Evolutionary conservation across 768 basidiomycete species (phyloP).

Genomic region (Phlegmacium glaucopus): DNA sequence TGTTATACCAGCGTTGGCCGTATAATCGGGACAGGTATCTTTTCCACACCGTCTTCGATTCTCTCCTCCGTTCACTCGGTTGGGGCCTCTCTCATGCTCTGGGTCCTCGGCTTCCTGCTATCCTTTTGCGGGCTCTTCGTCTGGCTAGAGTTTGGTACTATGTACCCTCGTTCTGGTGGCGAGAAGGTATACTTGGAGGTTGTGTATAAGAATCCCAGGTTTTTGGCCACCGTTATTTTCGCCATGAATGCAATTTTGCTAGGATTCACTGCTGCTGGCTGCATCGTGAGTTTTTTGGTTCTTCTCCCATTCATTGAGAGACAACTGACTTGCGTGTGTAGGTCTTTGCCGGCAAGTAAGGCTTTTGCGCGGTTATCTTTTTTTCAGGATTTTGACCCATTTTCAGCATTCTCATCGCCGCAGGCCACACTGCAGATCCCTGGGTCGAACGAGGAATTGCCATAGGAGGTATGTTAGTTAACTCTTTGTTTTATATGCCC

Average conservation of each 20-base stretch:
- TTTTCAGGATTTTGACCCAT: no score
- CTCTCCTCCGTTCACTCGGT: conserved; percentile 53
- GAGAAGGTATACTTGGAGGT: conserved; percentile 65
- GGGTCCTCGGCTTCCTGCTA: conserved; percentile 58
- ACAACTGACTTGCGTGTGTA: conserved; percentile 6
- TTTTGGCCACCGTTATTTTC: conserved; percentile 47
- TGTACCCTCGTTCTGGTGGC: conserved; percentile 60
- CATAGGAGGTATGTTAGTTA: conserved; percentile 40
- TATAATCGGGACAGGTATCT: conserved; percentile 65
- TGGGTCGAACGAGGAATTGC: conserved; percentile 61
- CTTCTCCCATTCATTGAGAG: not conserved
- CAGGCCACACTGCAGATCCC: conserved; percentile 31
- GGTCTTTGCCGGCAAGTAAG: conserved; percentile 21
- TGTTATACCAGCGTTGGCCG: conserved; percentile 37
- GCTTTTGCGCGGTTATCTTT: no score
- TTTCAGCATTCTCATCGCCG: conserved; percentile 46
- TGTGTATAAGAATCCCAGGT: conserved; percentile 43
- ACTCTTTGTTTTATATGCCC: not conserved
- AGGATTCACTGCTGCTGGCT: conserved; percentile 35
- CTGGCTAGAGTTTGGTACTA: conserved; percentile 62
- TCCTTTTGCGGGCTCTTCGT: conserved; percentile 60
- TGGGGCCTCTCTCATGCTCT: conserved; percentile 60
- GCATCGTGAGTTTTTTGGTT: conserved; percentile 40
- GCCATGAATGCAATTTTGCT: conserved; percentile 44
- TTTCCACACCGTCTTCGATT: conserved; percentile 60